phyloP scores from a whole-genome alignment of 164 flowering plant species.

The Stephania japonica region DNA sequence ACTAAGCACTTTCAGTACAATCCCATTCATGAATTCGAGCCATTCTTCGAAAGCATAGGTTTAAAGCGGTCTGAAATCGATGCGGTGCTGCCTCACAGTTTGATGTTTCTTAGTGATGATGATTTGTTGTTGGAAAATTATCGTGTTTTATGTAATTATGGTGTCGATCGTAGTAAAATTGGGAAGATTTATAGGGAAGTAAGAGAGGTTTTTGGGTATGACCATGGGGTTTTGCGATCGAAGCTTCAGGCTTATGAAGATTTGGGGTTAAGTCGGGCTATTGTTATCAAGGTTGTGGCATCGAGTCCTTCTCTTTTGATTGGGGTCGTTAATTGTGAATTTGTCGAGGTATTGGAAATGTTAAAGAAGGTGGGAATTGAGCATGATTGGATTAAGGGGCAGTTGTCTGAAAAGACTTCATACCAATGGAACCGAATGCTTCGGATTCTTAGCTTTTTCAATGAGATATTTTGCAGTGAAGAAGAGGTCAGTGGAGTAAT shows the following conservation, averaged over 20 bases:
- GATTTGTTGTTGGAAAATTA: constrained; percentile 45
- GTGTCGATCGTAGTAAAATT: constrained; percentile 47
- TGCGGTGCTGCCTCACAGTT: constrained; percentile 34
- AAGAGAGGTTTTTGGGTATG: constrained; percentile 36
- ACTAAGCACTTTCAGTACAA: constrained; percentile 37
- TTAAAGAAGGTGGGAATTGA: constrained; percentile 36
- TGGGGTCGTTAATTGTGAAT: constrained; percentile 30
- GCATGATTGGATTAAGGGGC: constrained; percentile 38
- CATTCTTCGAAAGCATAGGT: constrained; percentile 68
- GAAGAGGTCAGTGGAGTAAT: constrained; percentile 35
- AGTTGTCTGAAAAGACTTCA: constrained; percentile 27
- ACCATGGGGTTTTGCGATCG: constrained; percentile 32
- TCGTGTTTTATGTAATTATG: constrained; percentile 48
- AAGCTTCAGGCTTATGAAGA: constrained; percentile 51
- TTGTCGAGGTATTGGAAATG: constrained; percentile 31
- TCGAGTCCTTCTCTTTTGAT: constrained; percentile 44
- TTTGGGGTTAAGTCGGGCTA: constrained; percentile 30
- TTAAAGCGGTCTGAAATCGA: constrained; percentile 35
- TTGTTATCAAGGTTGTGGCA: constrained; percentile 40
- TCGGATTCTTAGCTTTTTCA: constrained; percentile 30
- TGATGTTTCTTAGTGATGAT: constrained; percentile 56
- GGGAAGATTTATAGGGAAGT: constrained; percentile 55
- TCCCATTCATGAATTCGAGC: constrained; percentile 67
- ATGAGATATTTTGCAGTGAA: constrained; percentile 28
- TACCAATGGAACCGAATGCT: constrained; percentile 49